Conservation (phyloP, 192 early-diverging fungal species). For the Backusella tarrabulga region DNA sequence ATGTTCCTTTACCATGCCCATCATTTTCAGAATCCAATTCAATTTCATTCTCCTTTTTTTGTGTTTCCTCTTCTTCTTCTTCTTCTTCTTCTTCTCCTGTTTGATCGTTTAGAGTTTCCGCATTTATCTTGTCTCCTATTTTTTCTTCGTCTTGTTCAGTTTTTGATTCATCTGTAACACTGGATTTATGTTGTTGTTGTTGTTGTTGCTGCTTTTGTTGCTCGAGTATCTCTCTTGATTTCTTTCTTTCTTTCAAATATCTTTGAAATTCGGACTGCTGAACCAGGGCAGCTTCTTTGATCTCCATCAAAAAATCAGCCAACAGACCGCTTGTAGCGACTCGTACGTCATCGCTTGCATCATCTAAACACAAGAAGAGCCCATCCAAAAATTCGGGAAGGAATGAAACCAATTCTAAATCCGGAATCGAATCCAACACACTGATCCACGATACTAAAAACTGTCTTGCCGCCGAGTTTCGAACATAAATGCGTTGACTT, state of each 20-base stretch:
- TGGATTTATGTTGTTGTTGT: background rate
- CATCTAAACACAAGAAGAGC: slow-evolving; percentile 84
- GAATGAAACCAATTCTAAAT: slow-evolving; percentile 88
- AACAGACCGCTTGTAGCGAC: slow-evolving; percentile 78
- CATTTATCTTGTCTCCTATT: background rate
- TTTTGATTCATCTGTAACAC: background rate
- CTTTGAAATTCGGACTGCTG: background rate
- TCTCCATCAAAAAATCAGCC: slow-evolving; percentile 89
- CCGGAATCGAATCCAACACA: slow-evolving; percentile 90
- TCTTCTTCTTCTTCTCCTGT: background rate
- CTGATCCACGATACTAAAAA: slow-evolving; percentile 96
- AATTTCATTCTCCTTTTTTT: background rate
- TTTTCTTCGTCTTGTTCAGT: background rate
- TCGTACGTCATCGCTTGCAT: slow-evolving; percentile 88
- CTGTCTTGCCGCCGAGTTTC: slow-evolving; percentile 86
- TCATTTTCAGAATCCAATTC: slow-evolving; percentile 29
- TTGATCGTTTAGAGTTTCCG: slow-evolving; percentile 26
- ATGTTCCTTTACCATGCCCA: slow-evolving; percentile 55
- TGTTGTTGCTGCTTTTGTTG: background rate
- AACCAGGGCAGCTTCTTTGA: slow-evolving; percentile 63
- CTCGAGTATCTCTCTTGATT: slow-evolving; percentile 1
- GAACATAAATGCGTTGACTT: slow-evolving; percentile 85
- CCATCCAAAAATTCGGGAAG: slow-evolving; percentile 95
- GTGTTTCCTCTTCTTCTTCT: background rate
- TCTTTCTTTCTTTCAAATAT: background rate